Evolutionary conservation across 345 rosid species (phyloP).

Genomic region (Noccaea bulbosa): DNA sequence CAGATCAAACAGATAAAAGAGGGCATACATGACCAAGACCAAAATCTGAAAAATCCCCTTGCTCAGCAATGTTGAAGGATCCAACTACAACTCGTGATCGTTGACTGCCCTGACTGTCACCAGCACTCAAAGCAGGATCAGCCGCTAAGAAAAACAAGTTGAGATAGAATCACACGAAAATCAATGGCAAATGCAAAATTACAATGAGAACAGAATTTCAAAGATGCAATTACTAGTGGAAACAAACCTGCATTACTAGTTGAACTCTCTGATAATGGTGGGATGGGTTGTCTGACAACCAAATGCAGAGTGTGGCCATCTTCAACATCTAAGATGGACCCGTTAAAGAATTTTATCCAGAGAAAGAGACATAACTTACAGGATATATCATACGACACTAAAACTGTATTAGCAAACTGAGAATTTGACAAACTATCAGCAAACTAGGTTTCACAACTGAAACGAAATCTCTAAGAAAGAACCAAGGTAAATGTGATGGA

Average conservation of each 20-base stretch:
- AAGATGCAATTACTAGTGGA: background rate
- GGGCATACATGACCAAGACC: constrained; percentile 51
- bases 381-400: background rate
- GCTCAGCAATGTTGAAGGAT: constrained; percentile 61
- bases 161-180: constrained; percentile 14
- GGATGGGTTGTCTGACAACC: constrained; percentile 61
- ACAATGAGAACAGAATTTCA: background rate
- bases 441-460: constrained; percentile 12
- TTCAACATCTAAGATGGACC: constrained; percentile 56
- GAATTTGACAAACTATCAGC: constrained; percentile 12
- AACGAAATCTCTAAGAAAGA: constrained; percentile 7
- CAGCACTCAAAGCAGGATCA: constrained; percentile 51
- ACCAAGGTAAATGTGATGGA: background rate
- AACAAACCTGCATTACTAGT: constrained; percentile 52
- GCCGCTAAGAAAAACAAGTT: constrained; percentile 40
- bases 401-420: background rate
- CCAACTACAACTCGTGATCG: constrained; percentile 61
- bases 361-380: background rate
- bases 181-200: background rate
- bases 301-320: constrained; percentile 67
- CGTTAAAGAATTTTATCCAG: constrained; percentile 31
- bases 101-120: constrained; percentile 43
- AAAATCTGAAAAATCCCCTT: constrained; percentile 58
- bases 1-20: constrained; percentile 1
- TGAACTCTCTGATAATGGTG: constrained; percentile 50